Base-by-base conservation (phyloP, 306 rosid genomes). In the Astragalus glycyphyllos region DNA sequence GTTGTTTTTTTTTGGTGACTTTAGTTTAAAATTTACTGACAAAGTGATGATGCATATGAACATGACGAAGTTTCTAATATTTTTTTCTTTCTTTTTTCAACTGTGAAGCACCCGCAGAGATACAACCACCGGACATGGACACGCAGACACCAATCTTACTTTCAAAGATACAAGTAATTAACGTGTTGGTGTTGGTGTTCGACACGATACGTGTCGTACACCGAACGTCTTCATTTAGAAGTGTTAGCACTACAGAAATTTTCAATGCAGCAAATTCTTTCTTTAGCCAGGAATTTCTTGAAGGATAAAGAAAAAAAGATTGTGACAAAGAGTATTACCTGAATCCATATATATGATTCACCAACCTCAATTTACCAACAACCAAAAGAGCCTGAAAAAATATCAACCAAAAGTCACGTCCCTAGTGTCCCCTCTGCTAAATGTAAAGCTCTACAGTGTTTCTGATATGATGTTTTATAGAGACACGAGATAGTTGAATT, bases 391-490 rank as follows among this genome's bases (percentile, higher is more conserved):
- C 68, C 69, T 57, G 40, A 10, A 14, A 49, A 20, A 20, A 20
- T 29, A 58, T 58, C 42, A 75, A 45, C 79, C 46, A 72, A 74
- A 71, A 58, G 53, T 31, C 64, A 53, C 37, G 57, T 31, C 31
- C 58, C 51, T 15, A 38, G 20, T 49, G 56, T 42, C 56, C 20
- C 55, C 11, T 8, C 2, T 20, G 65, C 66, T 38, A 48, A 65
- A 12, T 76, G 77, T 62, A 65, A 71, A 76, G 74, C 75, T 73
- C 31, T 76, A 63, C 23, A 68, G 46, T 73, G 10, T 37, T 20
- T 74, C 29, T 53, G 45, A 38, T 45, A n/a, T 4, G 46, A 23
- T 61, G 26, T 58, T 80, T 68, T 84, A 70, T 69, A 69, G 63
- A 69, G 58, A 69, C 68, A 49, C 5, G 51, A 15, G 29, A 16